Conservation (phyloP, 345 rosid species). For the Erodium maritimum region DNA sequence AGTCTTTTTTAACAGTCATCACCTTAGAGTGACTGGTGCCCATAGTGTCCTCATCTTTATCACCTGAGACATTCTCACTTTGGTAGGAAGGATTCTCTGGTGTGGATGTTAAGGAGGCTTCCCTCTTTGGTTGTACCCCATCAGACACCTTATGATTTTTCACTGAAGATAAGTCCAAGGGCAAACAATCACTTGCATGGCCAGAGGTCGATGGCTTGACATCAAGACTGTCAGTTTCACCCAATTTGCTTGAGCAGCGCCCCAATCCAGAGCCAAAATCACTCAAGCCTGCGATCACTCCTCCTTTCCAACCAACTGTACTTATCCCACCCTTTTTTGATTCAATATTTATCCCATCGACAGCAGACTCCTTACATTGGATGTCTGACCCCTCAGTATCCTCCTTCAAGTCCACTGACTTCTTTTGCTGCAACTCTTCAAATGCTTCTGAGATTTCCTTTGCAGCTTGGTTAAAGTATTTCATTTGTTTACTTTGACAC, state of each 20-base stretch:
- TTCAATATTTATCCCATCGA: conserved; percentile 26
- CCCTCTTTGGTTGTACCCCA: conserved; percentile 27
- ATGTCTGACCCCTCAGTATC: conserved; percentile 28
- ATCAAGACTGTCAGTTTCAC: conserved; percentile 38
- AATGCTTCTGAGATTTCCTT: conserved; percentile 72
- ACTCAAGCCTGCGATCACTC: conserved; percentile 19
- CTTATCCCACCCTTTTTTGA: conserved; percentile 18
- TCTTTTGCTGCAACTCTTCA: conserved; percentile 49
- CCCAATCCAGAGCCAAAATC: conserved; percentile 28
- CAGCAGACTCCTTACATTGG: conserved; percentile 27
- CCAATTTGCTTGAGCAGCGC: conserved; percentile 19
- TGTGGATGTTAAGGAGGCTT: conserved; percentile 11
- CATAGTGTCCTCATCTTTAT: conserved; percentile 15
- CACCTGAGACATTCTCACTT: conserved; percentile 28
- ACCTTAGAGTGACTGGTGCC: not conserved
- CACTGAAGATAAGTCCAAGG: conserved; percentile 27
- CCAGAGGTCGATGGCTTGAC: conserved; percentile 27
- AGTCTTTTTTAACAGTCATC: not conserved
- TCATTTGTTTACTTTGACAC: conserved; percentile 63
- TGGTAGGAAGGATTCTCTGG: conserved; percentile 17
- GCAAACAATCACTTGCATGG: conserved; percentile 22
- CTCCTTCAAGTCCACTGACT: conserved; percentile 26
- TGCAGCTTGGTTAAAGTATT: conserved; percentile 68
- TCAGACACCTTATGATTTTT: conserved; percentile 23
- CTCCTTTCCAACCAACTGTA: conserved; percentile 16